These are phyloP conservation scores for Vitellaria paradoxa DNA, from an alignment of 179 eudicot species.

Conservation along the genomic window DNA sequence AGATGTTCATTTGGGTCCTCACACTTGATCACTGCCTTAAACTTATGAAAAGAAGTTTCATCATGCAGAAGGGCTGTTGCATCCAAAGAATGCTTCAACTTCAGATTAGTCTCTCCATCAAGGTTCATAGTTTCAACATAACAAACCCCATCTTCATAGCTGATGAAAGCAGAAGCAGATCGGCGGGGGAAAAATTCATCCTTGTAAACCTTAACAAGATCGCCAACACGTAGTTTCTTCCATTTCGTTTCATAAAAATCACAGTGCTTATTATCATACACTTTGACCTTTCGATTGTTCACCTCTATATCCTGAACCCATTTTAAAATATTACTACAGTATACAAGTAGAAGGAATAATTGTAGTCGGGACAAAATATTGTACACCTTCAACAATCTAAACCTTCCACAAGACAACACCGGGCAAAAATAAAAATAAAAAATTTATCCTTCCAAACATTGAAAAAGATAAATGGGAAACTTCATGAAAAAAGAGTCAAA, in stretches of 20 bases:
- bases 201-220: constrained; percentile 54
- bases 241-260: constrained; percentile 37
- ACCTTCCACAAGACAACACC: neutral
- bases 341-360: neutral
- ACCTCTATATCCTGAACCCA: constrained; percentile 56
- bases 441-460: neutral
- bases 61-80: constrained; percentile 38
- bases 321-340: neutral
- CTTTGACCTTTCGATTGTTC: constrained; percentile 45
- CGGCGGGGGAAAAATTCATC: constrained; percentile 64
- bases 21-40: constrained; percentile 55
- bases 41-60: constrained; percentile 37
- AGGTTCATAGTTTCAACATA: constrained; percentile 66
- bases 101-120: constrained; percentile 70
- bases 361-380: too few relatives aligned
- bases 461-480: neutral
- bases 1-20: constrained; percentile 71
- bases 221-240: constrained; percentile 59
- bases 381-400: too few relatives aligned
- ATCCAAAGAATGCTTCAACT: constrained; percentile 59
- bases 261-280: constrained; percentile 22
- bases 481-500: neutral
- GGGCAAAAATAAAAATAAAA: neutral
- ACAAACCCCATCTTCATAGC: constrained; percentile 63
- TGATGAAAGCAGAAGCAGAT: constrained; percentile 61